Percentiles rank a stretch among this genome's conserved stretches.
Conservation (phyloP, 352 stramenopile genomes). For the Phytophthora macrochlamydospora region DNA sequence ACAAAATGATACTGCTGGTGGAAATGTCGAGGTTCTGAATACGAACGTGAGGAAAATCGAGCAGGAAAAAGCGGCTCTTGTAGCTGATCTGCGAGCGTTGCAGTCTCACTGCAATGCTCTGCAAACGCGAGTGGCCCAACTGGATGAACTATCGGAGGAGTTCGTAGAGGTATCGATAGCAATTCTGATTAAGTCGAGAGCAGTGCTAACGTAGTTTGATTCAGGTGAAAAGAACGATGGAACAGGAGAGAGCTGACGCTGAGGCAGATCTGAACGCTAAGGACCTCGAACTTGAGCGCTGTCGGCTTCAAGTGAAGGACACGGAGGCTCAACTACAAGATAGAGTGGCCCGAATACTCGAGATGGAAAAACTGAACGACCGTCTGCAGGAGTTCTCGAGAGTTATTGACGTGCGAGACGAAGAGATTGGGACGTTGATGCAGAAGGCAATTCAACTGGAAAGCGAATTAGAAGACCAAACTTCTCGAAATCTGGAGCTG, state of each 20-base stretch:
- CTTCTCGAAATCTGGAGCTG: slow-evolving; percentile 27
- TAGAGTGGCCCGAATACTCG: slow-evolving; percentile 15
- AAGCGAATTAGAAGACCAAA: slow-evolving; percentile 28
- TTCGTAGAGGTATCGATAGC: slow-evolving; percentile 23
- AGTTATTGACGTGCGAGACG: slow-evolving; percentile 36
- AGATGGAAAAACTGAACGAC: slow-evolving; percentile 17
- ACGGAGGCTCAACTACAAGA: slow-evolving; percentile 10
- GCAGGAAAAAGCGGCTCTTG: slow-evolving; percentile 33
- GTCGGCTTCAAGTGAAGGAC: slow-evolving; percentile 6
- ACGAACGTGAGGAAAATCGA: slow-evolving; percentile 36
- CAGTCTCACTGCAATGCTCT: slow-evolving; percentile 18
- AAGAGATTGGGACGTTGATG: slow-evolving; percentile 60
- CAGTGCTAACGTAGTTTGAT: slow-evolving; percentile 4
- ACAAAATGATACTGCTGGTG: slow-evolving; percentile 25
- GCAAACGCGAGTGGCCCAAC: slow-evolving; percentile 12
- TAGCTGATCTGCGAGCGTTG: slow-evolving; percentile 13
- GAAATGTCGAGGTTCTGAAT: slow-evolving; percentile 40
- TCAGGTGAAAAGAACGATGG: slow-evolving; percentile 30
- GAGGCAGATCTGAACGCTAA: slow-evolving; percentile 14
- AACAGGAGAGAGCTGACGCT: slow-evolving; percentile 19
- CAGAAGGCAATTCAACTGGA: slow-evolving; percentile 45
- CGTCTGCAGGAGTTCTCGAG: slow-evolving; percentile 12
- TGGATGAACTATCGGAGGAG: slow-evolving; percentile 24
- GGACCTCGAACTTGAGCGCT: slow-evolving; percentile 17
- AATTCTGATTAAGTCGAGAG: not conserved